Base-by-base conservation (phyloP, 768 basidiomycete species). In the Mrakia hoshinonis region DNA sequence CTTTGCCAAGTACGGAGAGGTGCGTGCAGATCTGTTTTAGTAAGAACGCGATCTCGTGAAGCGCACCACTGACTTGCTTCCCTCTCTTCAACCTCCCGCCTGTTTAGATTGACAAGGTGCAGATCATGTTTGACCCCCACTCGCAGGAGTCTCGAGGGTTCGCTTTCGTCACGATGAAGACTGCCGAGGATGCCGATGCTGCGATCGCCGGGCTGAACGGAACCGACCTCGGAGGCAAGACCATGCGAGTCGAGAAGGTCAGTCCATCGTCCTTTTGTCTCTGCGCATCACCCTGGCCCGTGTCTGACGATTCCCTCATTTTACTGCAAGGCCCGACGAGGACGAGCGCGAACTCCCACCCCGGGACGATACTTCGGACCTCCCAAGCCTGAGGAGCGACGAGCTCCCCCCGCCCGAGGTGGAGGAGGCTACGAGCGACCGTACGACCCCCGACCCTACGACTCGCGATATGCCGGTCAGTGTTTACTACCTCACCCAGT, bases 301-400 rank as follows among this genome's bases (percentile, higher is more conserved):
- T 34, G 10, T 4, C 29, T 58, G n/a, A n/a, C n/a, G n/a, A n/a
- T 58, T 58, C 31, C 18, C 22, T 39, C 7, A 1, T 11, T n/a
- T n/a, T 29, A 34, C 49, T 38, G 29, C n/a, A 0, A 78, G 79
- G 79, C 79, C 69, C 77, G 76, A 73, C 77, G 80, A 74, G 78
- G 78, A 47, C 76, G 77, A 61, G 78, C 78, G 52, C 74, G 77
- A 69, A 78, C 79, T 69, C 81, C 95, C 3, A 99, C 95, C 7
- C 95, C 95, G 3, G 95, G 95, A 34, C 82, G 89, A 67, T 99
- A 99, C 84, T 91, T 90, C 74, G 94, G 92, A 0, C 91, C 92
- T 60, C 91, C 92, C 54, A 92, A 94, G 81, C 85, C 90, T 48
- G 81, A 74, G 38, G 75, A 73, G 38, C 58, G 71, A 48, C 43